These are phyloP conservation scores for Taiwanofungus camphoratus DNA, from an alignment of 1,284 basidiomycete genomes.

Conservation along the genomic window DNA sequence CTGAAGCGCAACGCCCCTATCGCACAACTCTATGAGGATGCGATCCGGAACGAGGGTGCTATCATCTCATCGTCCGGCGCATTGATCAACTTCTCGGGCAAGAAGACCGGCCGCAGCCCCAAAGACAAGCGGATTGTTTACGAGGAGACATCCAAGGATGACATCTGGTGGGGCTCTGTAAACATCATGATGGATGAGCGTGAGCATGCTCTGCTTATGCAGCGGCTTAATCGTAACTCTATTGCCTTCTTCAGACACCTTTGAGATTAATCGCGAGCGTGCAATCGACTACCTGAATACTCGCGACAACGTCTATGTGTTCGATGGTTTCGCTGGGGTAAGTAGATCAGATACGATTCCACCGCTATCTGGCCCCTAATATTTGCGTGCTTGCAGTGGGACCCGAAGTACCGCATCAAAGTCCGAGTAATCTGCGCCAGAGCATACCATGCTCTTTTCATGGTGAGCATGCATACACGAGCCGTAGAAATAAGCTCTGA, in stretches of 20 bases:
- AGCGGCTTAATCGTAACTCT: conserved; percentile 4
- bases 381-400: conserved; percentile 57
- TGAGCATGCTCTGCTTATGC: conserved; percentile 37
- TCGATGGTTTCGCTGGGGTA: conserved; percentile 94
- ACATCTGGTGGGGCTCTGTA: conserved; percentile 99
- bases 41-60: conserved; percentile 96
- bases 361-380: conserved; percentile 3
- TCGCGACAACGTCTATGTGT: conserved; percentile 97
- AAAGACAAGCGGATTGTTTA: conserved; percentile 99
- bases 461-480: no score
- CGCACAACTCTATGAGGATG: conserved; percentile 96
- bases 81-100: conserved; percentile 99
- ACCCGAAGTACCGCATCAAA: conserved; percentile 99
- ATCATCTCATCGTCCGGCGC: conserved; percentile 96
- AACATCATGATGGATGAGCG: conserved; percentile 99
- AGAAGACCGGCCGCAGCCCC: conserved; percentile 97
- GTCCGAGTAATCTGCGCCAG: conserved; percentile 98
- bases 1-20: conserved; percentile 94
- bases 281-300: conserved; percentile 99
- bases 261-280: conserved; percentile 99
- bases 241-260: conserved; percentile 67
- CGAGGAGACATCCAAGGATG: conserved; percentile 95
- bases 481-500: no score
- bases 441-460: conserved; percentile 99
- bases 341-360: conserved; percentile 19